Evolutionary conservation across 805 yeast species (phyloP).

Genomic region (Candida wancherniae): DNA sequence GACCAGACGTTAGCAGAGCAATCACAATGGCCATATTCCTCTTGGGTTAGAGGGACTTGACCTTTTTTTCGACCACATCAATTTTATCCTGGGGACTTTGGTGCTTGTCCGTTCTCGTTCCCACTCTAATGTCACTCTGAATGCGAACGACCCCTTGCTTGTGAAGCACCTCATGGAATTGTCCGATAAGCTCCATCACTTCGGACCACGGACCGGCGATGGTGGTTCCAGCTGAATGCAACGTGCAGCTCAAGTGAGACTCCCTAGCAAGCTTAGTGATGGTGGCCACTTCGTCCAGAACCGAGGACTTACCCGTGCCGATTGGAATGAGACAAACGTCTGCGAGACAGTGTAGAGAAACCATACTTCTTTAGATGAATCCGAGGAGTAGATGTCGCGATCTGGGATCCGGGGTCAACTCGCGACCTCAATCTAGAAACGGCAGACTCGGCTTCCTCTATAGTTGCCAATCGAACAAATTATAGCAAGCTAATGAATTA

Average conservation of each 20-base stretch:
- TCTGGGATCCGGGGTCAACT: too few species aligned
- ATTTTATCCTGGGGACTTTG: conserved; percentile 74
- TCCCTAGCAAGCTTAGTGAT: conserved; percentile 61
- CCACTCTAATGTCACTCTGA: conserved; percentile 82
- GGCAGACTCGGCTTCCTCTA: too few species aligned
- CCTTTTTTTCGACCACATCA: conserved; percentile 54
- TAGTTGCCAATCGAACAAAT: too few species aligned
- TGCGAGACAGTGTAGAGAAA: conserved; percentile 64
- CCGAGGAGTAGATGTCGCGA: background rate
- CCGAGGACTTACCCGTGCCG: conserved; percentile 75
- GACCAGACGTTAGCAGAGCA: too few species aligned
- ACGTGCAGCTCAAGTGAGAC: conserved; percentile 58
- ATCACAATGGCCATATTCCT: too few species aligned
- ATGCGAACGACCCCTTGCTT: conserved; percentile 65
- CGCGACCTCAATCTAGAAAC: too few species aligned
- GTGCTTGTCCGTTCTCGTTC: conserved; percentile 72
- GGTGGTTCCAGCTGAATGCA: conserved; percentile 92
- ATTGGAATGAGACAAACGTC: conserved; percentile 85
- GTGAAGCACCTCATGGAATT: conserved; percentile 69
- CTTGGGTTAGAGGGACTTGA: too few species aligned
- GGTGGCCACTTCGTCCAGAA: conserved; percentile 72
- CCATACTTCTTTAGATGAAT: conserved; percentile 15
- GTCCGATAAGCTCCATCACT: conserved; percentile 74
- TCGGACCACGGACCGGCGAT: conserved; percentile 91
- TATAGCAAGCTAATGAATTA: too few species aligned